A percentile compares a stretch with the other conserved stretches of the same genome.
Evolutionary conservation across 225 moss, liverwort and hornwort genomes (phyloP).

Genomic region (Bryum argenteum): DNA sequence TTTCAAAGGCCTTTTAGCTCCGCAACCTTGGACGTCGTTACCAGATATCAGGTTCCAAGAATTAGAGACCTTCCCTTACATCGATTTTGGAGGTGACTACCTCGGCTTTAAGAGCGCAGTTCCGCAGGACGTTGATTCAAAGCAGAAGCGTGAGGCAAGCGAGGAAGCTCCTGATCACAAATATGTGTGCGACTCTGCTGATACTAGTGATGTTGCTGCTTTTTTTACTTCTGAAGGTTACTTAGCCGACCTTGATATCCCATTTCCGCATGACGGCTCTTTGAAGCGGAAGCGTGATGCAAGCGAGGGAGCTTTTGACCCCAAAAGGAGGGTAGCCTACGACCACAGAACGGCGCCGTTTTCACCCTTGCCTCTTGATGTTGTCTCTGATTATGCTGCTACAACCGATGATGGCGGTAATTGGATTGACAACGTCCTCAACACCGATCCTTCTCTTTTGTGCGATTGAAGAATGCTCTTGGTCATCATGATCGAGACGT

Average conservation of each 20-base stretch:
- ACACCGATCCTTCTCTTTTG: neutral
- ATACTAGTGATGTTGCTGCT: neutral
- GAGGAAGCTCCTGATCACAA: neutral
- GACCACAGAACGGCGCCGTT: too few relatives aligned
- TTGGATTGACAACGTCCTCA: neutral
- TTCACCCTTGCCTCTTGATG: neutral
- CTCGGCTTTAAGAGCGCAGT: neutral
- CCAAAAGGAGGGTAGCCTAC: too few relatives aligned
- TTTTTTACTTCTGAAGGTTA: too few relatives aligned
- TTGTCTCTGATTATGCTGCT: neutral
- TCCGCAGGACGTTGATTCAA: neutral
- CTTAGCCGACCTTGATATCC: too few relatives aligned
- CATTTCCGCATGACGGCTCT: too few relatives aligned
- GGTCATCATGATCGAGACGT: neutral
- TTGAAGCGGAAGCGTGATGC: too few relatives aligned
- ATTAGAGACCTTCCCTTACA: neutral
- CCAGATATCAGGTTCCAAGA: neutral
- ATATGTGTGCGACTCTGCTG: neutral
- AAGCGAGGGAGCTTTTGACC: too few relatives aligned
- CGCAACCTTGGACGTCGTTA: neutral
- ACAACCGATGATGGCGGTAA: neutral
- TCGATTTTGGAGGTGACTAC: conserved; percentile 1
- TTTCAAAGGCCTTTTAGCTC: neutral
- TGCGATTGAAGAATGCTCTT: neutral
- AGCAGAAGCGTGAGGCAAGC: conserved; percentile 27